These are phyloP conservation scores for Arthromyces matolae DNA, from an alignment of 768 basidiomycete genomes.

Conservation along the genomic window DNA sequence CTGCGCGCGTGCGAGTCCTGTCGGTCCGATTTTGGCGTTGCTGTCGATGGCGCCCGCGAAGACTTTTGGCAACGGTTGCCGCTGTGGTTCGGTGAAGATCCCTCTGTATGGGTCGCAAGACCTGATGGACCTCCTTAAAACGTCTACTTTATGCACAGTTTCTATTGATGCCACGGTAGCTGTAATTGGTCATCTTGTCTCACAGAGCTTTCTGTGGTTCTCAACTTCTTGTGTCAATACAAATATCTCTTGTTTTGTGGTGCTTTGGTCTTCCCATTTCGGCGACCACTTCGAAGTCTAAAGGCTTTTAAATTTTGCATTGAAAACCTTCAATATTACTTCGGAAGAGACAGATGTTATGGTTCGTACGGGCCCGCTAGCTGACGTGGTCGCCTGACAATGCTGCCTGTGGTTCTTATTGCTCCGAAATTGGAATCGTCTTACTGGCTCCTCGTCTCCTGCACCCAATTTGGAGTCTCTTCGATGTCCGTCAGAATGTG, in stretches of 20 bases:
- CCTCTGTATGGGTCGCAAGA: slow-evolving; percentile 24
- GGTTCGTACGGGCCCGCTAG: no score
- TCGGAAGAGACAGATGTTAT: neutral
- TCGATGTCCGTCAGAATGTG: neutral
- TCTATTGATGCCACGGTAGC: no score
- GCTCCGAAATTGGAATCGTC: neutral
- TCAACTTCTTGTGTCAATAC: slow-evolving; percentile 9
- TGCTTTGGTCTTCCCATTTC: no score
- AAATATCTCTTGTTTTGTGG: slow-evolving; percentile 8
- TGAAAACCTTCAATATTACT: slow-evolving; percentile 4
- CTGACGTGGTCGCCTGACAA: neutral
- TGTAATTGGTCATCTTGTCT: slow-evolving; percentile 1
- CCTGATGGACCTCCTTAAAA: neutral
- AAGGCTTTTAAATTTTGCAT: neutral
- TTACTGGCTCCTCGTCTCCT: slow-evolving; percentile 2
- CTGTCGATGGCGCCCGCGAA: slow-evolving; percentile 55
- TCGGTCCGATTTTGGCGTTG: slow-evolving; percentile 55
- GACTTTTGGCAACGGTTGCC: slow-evolving; percentile 67
- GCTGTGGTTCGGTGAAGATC: slow-evolving; percentile 59
- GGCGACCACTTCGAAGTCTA: no score
- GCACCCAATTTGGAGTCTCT: neutral
- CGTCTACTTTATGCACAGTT: slow-evolving; percentile 4
- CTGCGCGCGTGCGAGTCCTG: slow-evolving; percentile 64
- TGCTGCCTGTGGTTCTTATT: neutral
- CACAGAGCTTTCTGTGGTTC: slow-evolving; percentile 10